Percentiles rank a stretch among this genome's conserved stretches.
Conservation (phyloP, 768 basidiomycete species). For the Hericium rajendrae region DNA sequence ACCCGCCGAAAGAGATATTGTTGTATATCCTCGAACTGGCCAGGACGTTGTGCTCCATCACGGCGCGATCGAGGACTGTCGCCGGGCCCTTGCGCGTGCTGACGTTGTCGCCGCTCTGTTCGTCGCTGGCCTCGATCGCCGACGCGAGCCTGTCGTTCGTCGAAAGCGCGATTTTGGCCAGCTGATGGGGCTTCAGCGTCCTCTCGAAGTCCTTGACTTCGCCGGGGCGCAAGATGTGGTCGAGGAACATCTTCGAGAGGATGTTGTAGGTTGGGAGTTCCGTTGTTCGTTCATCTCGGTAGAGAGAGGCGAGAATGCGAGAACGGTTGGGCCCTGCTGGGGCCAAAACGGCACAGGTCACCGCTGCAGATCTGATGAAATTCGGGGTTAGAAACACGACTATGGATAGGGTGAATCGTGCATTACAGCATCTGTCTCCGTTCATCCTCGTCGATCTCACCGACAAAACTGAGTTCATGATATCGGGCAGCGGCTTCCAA, state of each 20-base stretch:
- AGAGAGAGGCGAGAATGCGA: slow-evolving; percentile 83
- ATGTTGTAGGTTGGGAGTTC: slow-evolving; percentile 81
- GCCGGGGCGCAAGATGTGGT: slow-evolving; percentile 84
- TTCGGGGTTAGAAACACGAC: slow-evolving; percentile 3
- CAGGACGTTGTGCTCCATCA: slow-evolving; percentile 97
- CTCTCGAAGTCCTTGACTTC: slow-evolving; percentile 88
- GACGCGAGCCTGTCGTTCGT: slow-evolving; percentile 75
- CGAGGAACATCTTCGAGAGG: slow-evolving; percentile 96
- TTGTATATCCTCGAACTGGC: slow-evolving; percentile 96
- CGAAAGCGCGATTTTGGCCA: slow-evolving; percentile 83
- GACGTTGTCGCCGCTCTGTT: slow-evolving; percentile 35
- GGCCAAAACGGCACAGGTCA: slow-evolving; percentile 92
- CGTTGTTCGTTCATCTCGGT: slow-evolving; percentile 83
- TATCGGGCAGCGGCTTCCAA: slow-evolving; percentile 90
- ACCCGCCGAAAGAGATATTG: slow-evolving; percentile 92
- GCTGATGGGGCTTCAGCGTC: slow-evolving; percentile 83
- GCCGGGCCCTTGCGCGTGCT: slow-evolving; percentile 86
- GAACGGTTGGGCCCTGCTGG: slow-evolving; percentile 96
- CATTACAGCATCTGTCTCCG: slow-evolving; percentile 82
- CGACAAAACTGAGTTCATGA: slow-evolving; percentile 88
- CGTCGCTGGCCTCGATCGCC: slow-evolving; percentile 47
- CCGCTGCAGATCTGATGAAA: slow-evolving; percentile 64
- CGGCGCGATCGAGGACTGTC: slow-evolving; percentile 92
- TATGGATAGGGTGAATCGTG: not conserved
- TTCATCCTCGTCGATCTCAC: slow-evolving; percentile 90